These are phyloP conservation scores for Eucalyptus decipiens DNA, from an alignment of 345 rosid species.

Conservation along the genomic window DNA sequence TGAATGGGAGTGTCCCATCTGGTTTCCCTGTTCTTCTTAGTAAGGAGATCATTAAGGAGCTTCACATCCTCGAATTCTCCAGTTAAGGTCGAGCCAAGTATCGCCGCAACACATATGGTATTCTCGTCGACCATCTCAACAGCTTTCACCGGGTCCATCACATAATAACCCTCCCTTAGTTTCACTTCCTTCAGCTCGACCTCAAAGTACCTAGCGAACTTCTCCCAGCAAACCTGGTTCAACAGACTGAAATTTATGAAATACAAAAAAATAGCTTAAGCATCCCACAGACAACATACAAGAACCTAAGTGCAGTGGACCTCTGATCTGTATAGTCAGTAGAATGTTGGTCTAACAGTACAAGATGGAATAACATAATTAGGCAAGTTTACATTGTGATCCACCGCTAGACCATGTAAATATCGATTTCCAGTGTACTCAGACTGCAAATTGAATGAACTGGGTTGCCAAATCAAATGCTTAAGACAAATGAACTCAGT, in stretches of 20 bases:
- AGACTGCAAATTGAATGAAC: neutral
- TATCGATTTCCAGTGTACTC: neutral
- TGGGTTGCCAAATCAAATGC: neutral
- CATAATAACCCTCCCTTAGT: constrained; percentile 17
- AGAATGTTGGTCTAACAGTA: neutral
- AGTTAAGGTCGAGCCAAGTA: constrained; percentile 35
- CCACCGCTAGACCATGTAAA: neutral
- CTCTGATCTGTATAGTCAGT: neutral
- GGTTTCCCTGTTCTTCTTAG: constrained; percentile 18
- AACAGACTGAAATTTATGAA: neutral
- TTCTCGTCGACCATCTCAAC: constrained; percentile 42
- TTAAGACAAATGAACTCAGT: neutral
- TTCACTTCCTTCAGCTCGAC: constrained; percentile 30
- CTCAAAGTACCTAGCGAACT: constrained; percentile 39
- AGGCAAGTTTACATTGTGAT: neutral
- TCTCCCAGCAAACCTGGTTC: constrained; percentile 41
- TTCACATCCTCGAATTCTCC: constrained; percentile 46
- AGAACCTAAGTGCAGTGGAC: neutral
- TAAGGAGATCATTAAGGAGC: constrained; percentile 21
- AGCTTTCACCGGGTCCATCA: constrained; percentile 39
- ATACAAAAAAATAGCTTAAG: neutral
- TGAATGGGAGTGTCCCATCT: constrained; percentile 54
- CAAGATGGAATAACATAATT: neutral
- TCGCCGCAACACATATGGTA: constrained; percentile 41
- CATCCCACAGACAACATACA: neutral